These are phyloP conservation scores for Saturnispora halmiae DNA, from an alignment of 805 yeast genomes.

Conservation along the genomic window DNA sequence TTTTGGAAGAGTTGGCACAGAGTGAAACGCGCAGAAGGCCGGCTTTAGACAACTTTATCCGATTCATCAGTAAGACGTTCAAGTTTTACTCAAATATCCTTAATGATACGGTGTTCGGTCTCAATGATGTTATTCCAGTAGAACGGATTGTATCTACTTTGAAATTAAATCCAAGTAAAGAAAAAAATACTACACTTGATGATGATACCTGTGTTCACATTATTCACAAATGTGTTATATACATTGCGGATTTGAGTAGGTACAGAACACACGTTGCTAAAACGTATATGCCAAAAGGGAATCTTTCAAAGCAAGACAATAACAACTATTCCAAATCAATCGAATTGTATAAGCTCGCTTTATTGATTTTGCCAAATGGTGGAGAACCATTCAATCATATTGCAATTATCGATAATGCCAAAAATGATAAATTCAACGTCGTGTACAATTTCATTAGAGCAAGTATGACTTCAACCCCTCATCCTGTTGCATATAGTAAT, in stretches of 20 bases:
- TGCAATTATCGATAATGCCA: conserved; percentile 46
- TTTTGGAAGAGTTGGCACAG: conserved; percentile 3
- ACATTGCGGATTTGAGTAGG: conserved; percentile 51
- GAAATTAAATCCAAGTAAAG: background rate
- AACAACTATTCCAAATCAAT: conserved; percentile 37
- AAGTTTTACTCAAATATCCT: conserved; percentile 1
- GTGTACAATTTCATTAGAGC: conserved; percentile 49
- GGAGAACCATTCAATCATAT: conserved; percentile 59
- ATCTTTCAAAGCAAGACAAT: conserved; percentile 29
- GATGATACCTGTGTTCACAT: background rate
- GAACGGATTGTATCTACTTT: conserved; percentile 1
- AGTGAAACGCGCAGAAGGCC: background rate
- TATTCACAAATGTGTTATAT: conserved; percentile 38
- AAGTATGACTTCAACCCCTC: conserved; percentile 43
- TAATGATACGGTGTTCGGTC: conserved; percentile 2
- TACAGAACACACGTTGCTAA: conserved; percentile 44
- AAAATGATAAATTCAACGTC: conserved; percentile 39
- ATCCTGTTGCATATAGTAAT: conserved; percentile 39
- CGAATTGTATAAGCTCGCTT: conserved; percentile 43
- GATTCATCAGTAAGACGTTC: conserved; percentile 1
- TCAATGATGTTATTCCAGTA: conserved; percentile 3
- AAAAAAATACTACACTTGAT: background rate
- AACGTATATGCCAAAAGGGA: conserved; percentile 29
- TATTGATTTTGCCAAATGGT: conserved; percentile 52
- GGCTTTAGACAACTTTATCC: background rate